These are phyloP conservation scores for Vitis rotundifolia DNA, from an alignment of 164 flowering plant species.

Conservation along the genomic window DNA sequence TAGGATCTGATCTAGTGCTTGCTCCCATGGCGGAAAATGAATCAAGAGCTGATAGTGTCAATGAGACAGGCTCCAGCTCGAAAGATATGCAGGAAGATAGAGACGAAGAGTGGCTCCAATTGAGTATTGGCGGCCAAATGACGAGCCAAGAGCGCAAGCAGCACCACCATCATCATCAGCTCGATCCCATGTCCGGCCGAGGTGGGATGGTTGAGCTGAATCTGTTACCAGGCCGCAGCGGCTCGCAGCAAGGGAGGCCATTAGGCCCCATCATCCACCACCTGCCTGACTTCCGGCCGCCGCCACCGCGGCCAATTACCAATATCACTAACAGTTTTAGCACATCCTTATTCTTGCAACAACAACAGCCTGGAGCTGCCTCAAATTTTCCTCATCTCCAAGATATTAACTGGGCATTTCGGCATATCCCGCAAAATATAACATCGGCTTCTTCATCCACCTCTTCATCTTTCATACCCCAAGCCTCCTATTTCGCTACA, in stretches of 20 bases:
- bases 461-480: slow-evolving; percentile 27
- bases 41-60: slow-evolving; percentile 50
- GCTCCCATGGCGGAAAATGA: slow-evolving; percentile 68
- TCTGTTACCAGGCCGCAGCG: slow-evolving; percentile 39
- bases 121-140: slow-evolving; percentile 53
- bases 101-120: slow-evolving; percentile 70
- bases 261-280: slow-evolving; percentile 4
- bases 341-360: slow-evolving; percentile 38
- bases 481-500: slow-evolving; percentile 31
- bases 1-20: slow-evolving; percentile 45
- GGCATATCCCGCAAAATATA: slow-evolving; percentile 35
- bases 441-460: slow-evolving; percentile 29
- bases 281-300: slow-evolving; percentile 22
- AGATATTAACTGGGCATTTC: slow-evolving; percentile 49
- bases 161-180: slow-evolving; percentile 5
- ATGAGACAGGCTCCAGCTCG: slow-evolving; percentile 46
- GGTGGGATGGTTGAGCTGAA: slow-evolving; percentile 53
- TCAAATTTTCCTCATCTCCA: slow-evolving; percentile 24
- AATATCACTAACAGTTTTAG: neutral
- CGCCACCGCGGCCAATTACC: slow-evolving; percentile 7
- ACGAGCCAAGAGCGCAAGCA: neutral
- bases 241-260: slow-evolving; percentile 16
- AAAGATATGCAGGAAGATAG: slow-evolving; percentile 27
- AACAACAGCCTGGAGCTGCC: slow-evolving; percentile 7
- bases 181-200: slow-evolving; percentile 7